These are phyloP conservation scores for Diphasiastrum complanatum DNA, from an alignment of 83 land plant species.

Conservation along the genomic window DNA sequence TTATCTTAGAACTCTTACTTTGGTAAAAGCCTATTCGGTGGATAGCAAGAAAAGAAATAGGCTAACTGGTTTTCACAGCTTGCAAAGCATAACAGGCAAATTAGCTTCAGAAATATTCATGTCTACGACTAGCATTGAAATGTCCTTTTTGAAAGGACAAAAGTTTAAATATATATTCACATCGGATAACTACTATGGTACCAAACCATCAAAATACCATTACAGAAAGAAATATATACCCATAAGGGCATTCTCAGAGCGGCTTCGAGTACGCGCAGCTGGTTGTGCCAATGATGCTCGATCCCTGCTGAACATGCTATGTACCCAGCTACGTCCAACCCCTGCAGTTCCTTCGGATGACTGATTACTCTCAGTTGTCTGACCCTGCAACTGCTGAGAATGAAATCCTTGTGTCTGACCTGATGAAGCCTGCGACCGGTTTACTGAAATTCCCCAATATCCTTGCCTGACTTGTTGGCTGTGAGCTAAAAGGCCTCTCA, in stretches of 20 bases:
- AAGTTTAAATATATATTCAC: not conserved
- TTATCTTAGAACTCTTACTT: no score
- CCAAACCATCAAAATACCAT: not conserved
- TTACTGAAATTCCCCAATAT: conserved; percentile 74
- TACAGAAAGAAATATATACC: conserved; percentile 14
- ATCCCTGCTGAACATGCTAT: conserved; percentile 97
- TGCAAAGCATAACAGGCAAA: no score
- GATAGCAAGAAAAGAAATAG: no score
- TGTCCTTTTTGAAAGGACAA: not conserved
- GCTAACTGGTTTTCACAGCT: no score
- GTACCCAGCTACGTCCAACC: conserved; percentile 96
- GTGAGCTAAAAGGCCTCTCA: conserved; percentile 79
- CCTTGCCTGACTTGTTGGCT: conserved; percentile 57
- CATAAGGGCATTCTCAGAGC: conserved; percentile 36
- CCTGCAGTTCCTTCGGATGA: conserved; percentile 87
- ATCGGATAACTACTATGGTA: not conserved
- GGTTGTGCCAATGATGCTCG: conserved; percentile 35
- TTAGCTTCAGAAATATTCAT: no score
- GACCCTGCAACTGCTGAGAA: conserved; percentile 33
- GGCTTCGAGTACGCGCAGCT: conserved; percentile 39
- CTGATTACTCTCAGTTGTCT: conserved; percentile 48
- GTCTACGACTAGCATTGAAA: no score
- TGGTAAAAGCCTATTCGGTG: no score
- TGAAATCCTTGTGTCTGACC: conserved; percentile 48
- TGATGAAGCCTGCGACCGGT: conserved; percentile 34